phyloP scores from a whole-genome alignment of 129 eudicot genomes.

The Sambucus nigra region DNA sequence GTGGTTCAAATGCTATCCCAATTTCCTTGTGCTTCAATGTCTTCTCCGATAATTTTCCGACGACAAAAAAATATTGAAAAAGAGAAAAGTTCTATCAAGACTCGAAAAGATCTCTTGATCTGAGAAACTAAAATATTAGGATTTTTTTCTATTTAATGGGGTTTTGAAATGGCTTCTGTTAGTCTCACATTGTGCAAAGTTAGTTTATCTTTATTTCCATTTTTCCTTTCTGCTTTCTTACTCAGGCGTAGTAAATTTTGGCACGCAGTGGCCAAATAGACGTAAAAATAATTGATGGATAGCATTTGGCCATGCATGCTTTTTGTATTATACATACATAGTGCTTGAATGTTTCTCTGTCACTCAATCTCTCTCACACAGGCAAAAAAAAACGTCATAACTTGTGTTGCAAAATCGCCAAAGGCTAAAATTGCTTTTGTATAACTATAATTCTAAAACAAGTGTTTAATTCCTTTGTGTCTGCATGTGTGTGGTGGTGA shows the following conservation, averaged over 20 bases:
- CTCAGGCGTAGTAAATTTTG: not conserved
- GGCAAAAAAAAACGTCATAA: too few relatives aligned
- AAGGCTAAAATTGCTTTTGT: too few relatives aligned
- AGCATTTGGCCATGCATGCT: not conserved
- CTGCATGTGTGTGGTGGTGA: too few relatives aligned
- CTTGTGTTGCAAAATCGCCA: too few relatives aligned
- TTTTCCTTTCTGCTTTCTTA: not conserved
- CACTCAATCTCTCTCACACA: too few relatives aligned
- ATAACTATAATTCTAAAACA: too few relatives aligned
- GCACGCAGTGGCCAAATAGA: slow-evolving; percentile 1
- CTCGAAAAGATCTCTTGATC: slow-evolving; percentile 32
- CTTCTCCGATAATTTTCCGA: slow-evolving; percentile 26
- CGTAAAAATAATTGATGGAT: not conserved
- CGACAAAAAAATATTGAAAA: slow-evolving; percentile 21
- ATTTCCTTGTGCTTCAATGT: slow-evolving; percentile 23
- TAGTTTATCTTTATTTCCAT: not conserved
- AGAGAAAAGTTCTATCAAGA: slow-evolving; percentile 22
- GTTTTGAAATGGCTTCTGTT: slow-evolving; percentile 16
- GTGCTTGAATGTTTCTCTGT: too few relatives aligned
- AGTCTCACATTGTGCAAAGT: slow-evolving; percentile 13
- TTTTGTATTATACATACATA: slow-evolving; percentile 5
- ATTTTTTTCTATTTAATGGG: not conserved
- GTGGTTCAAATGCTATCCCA: slow-evolving; percentile 47
- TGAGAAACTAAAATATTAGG: slow-evolving; percentile 11
- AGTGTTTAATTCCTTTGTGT: too few relatives aligned